Evolutionary conservation across 306 rosid species (phyloP).

Genomic region (Fagus sylvatica): DNA sequence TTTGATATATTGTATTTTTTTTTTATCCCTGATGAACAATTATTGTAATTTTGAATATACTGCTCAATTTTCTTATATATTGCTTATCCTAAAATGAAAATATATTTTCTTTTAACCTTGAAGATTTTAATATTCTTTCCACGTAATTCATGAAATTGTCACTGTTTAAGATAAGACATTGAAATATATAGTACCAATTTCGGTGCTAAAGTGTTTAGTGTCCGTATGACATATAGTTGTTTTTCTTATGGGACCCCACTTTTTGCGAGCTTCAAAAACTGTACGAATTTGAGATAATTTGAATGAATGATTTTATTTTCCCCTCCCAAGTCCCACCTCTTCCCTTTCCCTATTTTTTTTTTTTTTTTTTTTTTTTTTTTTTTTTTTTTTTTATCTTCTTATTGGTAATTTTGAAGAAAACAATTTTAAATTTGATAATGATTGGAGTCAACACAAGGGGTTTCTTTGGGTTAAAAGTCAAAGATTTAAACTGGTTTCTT

Average conservation of each 20-base stretch:
- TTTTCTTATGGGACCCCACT: not conserved
- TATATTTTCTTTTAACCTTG: not conserved
- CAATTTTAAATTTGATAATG: slow-evolving; percentile 30
- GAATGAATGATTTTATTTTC: slow-evolving; percentile 17
- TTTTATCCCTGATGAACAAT: too few species aligned
- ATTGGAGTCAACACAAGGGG: slow-evolving; percentile 40
- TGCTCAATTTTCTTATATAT: too few species aligned
- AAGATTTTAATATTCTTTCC: not conserved
- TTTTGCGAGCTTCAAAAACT: not conserved
- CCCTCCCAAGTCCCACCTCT: not conserved
- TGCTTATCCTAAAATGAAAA: too few species aligned
- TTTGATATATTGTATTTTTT: too few species aligned
- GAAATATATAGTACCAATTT: not conserved
- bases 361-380: too few species aligned
- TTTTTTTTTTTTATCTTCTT: not conserved
- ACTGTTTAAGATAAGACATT: not conserved
- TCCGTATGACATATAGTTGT: not conserved
- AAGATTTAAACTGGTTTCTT: not conserved
- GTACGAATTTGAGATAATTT: not conserved
- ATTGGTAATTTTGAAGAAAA: slow-evolving; percentile 30
- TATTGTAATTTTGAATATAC: too few species aligned
- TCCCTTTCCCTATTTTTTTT: not conserved
- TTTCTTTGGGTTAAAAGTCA: slow-evolving; percentile 32
- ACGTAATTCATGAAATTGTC: not conserved
- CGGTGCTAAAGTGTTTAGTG: not conserved